These are phyloP conservation scores for Marasmius tenuissimus DNA, from an alignment of 1,284 basidiomycete species.

Conservation along the genomic window DNA sequence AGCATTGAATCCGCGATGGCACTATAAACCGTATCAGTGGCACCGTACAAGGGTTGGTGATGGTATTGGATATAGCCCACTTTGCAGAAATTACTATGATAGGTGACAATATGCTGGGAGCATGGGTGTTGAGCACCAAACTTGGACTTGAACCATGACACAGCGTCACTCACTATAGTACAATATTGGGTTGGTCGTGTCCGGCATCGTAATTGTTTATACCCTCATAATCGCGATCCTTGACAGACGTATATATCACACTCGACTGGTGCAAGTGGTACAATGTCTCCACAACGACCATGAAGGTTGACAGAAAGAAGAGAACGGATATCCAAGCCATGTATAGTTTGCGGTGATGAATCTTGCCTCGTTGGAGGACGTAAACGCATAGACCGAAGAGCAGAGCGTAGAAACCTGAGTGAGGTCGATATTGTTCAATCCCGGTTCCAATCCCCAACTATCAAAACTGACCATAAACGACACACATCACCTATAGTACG, in stretches of 20 bases:
- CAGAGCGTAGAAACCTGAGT: not conserved
- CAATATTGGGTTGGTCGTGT: not conserved
- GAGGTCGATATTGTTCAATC: not conserved
- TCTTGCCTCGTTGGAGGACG: not conserved
- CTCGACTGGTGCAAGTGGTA: not conserved
- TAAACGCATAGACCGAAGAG: not conserved
- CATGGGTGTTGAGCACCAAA: too few relatives aligned
- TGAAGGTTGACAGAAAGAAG: not conserved
- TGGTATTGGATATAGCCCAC: not conserved
- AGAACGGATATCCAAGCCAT: not conserved
- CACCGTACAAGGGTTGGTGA: too few relatives aligned
- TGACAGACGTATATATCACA: not conserved
- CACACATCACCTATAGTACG: not conserved
- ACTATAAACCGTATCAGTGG: not conserved
- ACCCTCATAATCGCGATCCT: not conserved
- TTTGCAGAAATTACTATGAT: not conserved
- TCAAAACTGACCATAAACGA: not conserved
- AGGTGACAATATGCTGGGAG: too few relatives aligned
- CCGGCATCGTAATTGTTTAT: not conserved
- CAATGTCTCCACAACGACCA: not conserved
- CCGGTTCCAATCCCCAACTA: too few relatives aligned
- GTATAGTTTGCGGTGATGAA: not conserved
- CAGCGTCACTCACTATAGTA: not conserved
- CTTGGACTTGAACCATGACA: not conserved
- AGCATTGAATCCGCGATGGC: not conserved